Evolutionary conservation across 371 early-diverging fungal species (phyloP), one percentile per base, ranked within the genome.

Genomic region (Mucor sp.): DNA sequence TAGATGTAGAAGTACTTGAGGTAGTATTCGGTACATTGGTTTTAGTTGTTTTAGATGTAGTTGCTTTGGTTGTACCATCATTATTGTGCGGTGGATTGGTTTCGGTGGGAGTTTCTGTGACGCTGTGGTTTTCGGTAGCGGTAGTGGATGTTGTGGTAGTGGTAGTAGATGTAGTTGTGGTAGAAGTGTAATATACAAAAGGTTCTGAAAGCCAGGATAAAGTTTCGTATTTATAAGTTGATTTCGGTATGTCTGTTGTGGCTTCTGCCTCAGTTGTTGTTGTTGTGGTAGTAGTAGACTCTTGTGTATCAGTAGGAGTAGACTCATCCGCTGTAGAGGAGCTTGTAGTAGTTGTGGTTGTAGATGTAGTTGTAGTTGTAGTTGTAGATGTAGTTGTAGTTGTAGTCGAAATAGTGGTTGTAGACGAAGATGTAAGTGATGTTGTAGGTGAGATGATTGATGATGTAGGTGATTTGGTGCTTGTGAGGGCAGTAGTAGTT

Each of bases 161-260:
- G 17, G 59, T 37, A 6, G 30, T 32, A 30, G 30, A 4, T 11
- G 65, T 14, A 14, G 60, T 35, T 1, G 39, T 32, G 28, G 64
- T 33, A 15, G 64, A 44, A 17, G 60, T 63, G 4, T 57, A 56
- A 12, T 62, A 68, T 8, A 30, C 33, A 25, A 69, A 62, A 14
- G 41, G 30, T 17, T 44, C 65, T 15, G 66, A 60, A 17, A 71
- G 30, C 71, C 71, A 75, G 25, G 65, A 55, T 8, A 69, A 43
- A 3, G 75, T 75, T 55, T 71, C 58, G 19, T 75, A 75, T 7
- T 62, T 62, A 44, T 75, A 74, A 8, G 64, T 71, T 6, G 68
- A 67, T 14, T 71, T 65, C 37, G 62, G 53, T 59, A 4, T 47
- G 7, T 32, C 33, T 30, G 23, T 32, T 19, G 30, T 43, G 0